These are phyloP conservation scores for Yamadazyma nakazawae DNA, from an alignment of 805 yeast genomes.

Conservation along the genomic window DNA sequence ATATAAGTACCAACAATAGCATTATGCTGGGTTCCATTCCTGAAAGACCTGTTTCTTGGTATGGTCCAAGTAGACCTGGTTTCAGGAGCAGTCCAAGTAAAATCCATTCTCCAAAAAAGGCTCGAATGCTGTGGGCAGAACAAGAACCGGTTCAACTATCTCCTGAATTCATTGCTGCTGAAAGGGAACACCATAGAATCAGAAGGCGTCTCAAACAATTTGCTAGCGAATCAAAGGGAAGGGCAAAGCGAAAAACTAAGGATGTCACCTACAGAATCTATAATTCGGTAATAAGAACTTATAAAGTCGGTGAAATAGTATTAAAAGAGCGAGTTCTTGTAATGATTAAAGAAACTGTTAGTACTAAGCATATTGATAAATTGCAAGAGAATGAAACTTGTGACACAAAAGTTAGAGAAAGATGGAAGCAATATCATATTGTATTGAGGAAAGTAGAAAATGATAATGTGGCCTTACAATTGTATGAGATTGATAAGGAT, in stretches of 20 bases:
- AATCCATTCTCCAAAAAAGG: neutral
- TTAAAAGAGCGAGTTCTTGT: constrained; percentile 69
- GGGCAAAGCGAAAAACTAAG: constrained; percentile 16
- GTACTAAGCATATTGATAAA: constrained; percentile 1
- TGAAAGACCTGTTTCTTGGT: neutral
- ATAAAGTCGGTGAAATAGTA: constrained; percentile 58
- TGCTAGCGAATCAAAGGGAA: constrained; percentile 24
- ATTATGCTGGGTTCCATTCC: too few relatives aligned
- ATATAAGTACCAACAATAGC: too few relatives aligned
- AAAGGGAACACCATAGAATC: constrained; percentile 10
- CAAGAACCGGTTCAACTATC: constrained; percentile 19
- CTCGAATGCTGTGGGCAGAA: constrained; percentile 13
- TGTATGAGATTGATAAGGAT: constrained; percentile 47
- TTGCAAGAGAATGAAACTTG: constrained; percentile 50
- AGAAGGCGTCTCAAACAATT: constrained; percentile 20
- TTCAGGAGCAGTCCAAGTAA: neutral
- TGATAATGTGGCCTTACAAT: constrained; percentile 50
- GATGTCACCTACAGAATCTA: constrained; percentile 20
- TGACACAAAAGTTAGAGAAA: constrained; percentile 56
- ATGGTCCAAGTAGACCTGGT: neutral
- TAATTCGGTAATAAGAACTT: constrained; percentile 25
- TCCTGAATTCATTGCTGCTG: constrained; percentile 8
- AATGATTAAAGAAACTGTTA: constrained; percentile 42
- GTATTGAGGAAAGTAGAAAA: constrained; percentile 65
- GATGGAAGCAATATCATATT: constrained; percentile 79